Evolutionary conservation across 257 asterid genomes (phyloP), one percentile per base, ranked within the genome.

Genomic region (Thymus quinquecostatus): DNA sequence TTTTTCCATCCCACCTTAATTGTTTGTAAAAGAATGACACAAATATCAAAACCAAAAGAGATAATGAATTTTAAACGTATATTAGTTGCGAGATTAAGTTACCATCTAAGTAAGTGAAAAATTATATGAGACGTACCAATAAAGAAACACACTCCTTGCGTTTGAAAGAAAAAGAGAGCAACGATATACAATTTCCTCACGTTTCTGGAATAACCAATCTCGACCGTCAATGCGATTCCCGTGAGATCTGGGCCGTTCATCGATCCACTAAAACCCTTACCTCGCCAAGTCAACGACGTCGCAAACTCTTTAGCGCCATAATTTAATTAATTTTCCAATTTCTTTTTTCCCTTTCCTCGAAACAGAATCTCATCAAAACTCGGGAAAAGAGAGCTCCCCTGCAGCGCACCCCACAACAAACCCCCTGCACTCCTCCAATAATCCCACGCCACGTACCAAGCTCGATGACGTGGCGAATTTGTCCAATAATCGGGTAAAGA

Each of bases 221-320:
- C 44, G 57, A 8, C 84, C 79, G 73, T 64, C n/a, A 7, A 2
- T 64, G 50, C 8, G 12, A 27, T 66, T 9, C 32, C 3, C 56
- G n/a, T 38, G 13, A 59, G 8, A 81, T 84, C 78, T 28, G 5
- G 4, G 30, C 81, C 84, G 78, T 73, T 32, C 27, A 76, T 73
- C 33, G 8, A 33, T 36, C 43, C 62, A 30, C 64, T 64, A 45
- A 60, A 57, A 49, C 10, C 51, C 13, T 33, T 48, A 6, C 49
- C 30, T 34, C 30, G 14, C 82, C 11, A 71, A 66, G 87, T 81
- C 87, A 85, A 82, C 84, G 71, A 51, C 81, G 64, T 38, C 78
- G 75, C 69, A 30, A 63, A 70, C 79, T 73, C 76, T 55, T 78
- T 72, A 71, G 76, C 80, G 84, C 86, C 88, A 81, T 81, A 62